Conservation (phyloP, 2,329 filamentous ascomycete genomes). For the Colletotrichum truncatum region DNA sequence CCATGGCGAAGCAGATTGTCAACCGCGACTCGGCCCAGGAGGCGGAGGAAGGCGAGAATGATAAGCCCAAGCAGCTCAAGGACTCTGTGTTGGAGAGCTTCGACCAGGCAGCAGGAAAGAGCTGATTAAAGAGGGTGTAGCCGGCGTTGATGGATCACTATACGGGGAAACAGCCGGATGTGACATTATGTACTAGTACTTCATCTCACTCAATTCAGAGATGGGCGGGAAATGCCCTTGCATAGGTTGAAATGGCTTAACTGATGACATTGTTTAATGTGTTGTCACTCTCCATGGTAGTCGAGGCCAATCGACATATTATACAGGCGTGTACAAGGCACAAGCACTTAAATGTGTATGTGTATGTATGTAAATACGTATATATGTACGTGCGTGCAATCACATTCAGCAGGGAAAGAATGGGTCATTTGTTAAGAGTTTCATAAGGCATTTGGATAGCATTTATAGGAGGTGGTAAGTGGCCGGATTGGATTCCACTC, state of each 20-base stretch:
- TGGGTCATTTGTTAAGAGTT: no score
- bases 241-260: background rate
- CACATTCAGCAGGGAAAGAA: no score
- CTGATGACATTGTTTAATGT: background rate
- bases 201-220: slow-evolving; percentile 17
- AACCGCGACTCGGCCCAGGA: slow-evolving; percentile 32
- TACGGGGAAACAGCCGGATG: slow-evolving; percentile 4
- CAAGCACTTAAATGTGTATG: no score
- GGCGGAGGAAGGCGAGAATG: slow-evolving; percentile 28
- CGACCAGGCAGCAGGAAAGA: slow-evolving; percentile 44
- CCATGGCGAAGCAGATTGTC: slow-evolving; percentile 63
- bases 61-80: slow-evolving; percentile 41
- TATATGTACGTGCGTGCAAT: no score
- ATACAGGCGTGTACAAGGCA: no score
- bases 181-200: slow-evolving; percentile 31
- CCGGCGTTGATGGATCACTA: slow-evolving; percentile 19
- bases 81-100: slow-evolving; percentile 52
- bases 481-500: no score
- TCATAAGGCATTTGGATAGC: no score
- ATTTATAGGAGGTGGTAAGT: no score
- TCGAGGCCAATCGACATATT: no score
- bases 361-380: no score
- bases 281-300: background rate
- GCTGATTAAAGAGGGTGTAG: slow-evolving; percentile 33
- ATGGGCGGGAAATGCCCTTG: background rate